Evolutionary conservation across 2,329 filamentous ascomycete genomes (phyloP).

Genomic region (Aspergillus quadrilineatus): DNA sequence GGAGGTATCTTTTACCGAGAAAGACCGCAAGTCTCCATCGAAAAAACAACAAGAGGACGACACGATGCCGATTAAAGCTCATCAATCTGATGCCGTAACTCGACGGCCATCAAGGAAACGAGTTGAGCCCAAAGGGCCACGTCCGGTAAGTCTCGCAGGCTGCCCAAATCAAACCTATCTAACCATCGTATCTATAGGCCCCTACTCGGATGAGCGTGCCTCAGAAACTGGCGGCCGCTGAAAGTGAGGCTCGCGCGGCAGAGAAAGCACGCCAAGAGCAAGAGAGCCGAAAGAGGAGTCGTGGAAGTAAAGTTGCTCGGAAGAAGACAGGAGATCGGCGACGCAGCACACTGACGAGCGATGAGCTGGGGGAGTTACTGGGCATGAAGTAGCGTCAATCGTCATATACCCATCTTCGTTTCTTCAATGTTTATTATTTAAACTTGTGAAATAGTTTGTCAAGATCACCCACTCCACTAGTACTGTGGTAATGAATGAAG

Average conservation of each 20-base stretch:
- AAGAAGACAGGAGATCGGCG: slow-evolving; percentile 34
- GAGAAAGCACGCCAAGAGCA: slow-evolving; percentile 34
- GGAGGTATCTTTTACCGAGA: slow-evolving; percentile 38
- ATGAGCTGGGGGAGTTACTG: slow-evolving; percentile 45
- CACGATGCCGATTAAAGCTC: slow-evolving; percentile 35
- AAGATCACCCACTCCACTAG: not conserved
- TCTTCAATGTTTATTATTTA: slow-evolving; percentile 6
- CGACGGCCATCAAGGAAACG: slow-evolving; percentile 29
- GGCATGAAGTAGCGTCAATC: slow-evolving; percentile 23
- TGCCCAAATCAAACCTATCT: not conserved
- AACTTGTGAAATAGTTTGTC: not conserved
- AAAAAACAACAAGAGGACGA: slow-evolving; percentile 34
- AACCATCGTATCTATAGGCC: slow-evolving; percentile 1
- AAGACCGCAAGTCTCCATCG: slow-evolving; percentile 29
- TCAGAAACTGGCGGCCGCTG: slow-evolving; percentile 45
- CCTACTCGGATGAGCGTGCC: slow-evolving; percentile 36
- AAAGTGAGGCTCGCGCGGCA: slow-evolving; percentile 44
- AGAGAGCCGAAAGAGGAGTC: slow-evolving; percentile 38
- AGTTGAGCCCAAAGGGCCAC: slow-evolving; percentile 28
- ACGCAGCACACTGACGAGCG: slow-evolving; percentile 46
- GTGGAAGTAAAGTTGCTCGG: slow-evolving; percentile 27
- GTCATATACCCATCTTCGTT: slow-evolving; percentile 14
- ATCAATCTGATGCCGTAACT: slow-evolving; percentile 31
- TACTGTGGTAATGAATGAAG: not conserved
- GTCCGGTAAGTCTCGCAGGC: slow-evolving; percentile 26